phyloP scores from a whole-genome alignment of 2,329 filamentous ascomycete genomes.

The Neonectria coccinea region DNA sequence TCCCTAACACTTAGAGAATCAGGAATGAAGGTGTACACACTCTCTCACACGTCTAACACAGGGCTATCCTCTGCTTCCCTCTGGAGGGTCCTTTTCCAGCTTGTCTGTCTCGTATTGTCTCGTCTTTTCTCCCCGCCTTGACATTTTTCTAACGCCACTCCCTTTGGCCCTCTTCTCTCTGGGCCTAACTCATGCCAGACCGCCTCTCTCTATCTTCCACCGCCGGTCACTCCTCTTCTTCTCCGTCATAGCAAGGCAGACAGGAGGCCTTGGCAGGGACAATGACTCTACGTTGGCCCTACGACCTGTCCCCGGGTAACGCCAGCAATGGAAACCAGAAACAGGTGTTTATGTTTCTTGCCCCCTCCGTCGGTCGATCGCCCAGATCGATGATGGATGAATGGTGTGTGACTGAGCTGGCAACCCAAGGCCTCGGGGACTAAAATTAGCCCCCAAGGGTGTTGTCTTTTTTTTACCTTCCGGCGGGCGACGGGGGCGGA shows the following conservation, averaged over 20 bases:
- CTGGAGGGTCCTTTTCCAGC: constrained; percentile 1
- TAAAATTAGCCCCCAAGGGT: constrained; percentile 43
- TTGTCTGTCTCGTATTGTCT: constrained; percentile 15
- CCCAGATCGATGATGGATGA: constrained; percentile 30
- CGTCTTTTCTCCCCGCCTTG: constrained; percentile 1
- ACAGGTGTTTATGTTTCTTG: constrained; percentile 24
- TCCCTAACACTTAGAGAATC: neutral
- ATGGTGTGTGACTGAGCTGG: constrained; percentile 46
- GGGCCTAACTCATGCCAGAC: constrained; percentile 11
- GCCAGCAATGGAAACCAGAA: constrained; percentile 34
- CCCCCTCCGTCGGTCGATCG: constrained; percentile 43
- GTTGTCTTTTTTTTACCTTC: constrained; percentile 29
- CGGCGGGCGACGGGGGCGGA: constrained; percentile 31
- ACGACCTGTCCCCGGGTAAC: constrained; percentile 30
- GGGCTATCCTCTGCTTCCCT: constrained; percentile 9
- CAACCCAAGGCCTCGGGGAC: constrained; percentile 36
- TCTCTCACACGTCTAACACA: neutral
- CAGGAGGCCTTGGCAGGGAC: constrained; percentile 7
- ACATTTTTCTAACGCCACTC: constrained; percentile 20
- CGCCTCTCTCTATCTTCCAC: constrained; percentile 25
- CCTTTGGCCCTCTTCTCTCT: constrained; percentile 1
- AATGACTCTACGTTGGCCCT: constrained; percentile 4
- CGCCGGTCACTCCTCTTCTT: constrained; percentile 11
- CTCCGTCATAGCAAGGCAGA: constrained; percentile 18
- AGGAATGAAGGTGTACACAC: neutral